Evolutionary conservation across 1,139 yeast species (phyloP).

Genomic region (Lodderomyces orthopsilosis): DNA sequence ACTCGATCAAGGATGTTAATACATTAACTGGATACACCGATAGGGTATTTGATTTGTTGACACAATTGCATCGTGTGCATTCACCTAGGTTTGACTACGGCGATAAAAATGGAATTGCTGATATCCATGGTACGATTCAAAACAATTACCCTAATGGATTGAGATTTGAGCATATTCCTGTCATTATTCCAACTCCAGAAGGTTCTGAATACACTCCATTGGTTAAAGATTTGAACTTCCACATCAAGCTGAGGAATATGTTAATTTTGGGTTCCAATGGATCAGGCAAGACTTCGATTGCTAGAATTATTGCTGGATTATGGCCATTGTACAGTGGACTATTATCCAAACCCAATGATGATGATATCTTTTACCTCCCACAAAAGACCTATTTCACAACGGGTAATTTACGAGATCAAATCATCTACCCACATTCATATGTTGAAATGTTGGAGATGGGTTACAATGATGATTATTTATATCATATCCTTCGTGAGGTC

Average conservation of each 20-base stretch:
- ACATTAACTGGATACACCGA: slow-evolving; percentile 90
- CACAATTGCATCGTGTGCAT: slow-evolving; percentile 80
- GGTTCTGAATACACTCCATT: slow-evolving; percentile 58
- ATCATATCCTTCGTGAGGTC: slow-evolving; percentile 69
- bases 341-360: slow-evolving; percentile 73
- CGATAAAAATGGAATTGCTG: slow-evolving; percentile 46
- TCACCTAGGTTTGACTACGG: slow-evolving; percentile 67
- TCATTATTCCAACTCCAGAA: slow-evolving; percentile 67
- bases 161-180: slow-evolving; percentile 78
- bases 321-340: slow-evolving; percentile 91
- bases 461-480: slow-evolving; percentile 64
- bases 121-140: slow-evolving; percentile 80
- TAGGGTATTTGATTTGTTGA: slow-evolving; percentile 71
- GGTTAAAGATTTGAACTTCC: slow-evolving; percentile 58
- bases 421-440: slow-evolving; percentile 80
- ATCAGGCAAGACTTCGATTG: slow-evolving; percentile 84
- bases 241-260: slow-evolving; percentile 66
- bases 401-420: slow-evolving; percentile 84
- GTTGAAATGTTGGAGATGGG: slow-evolving; percentile 77
- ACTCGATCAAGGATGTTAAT: slow-evolving; percentile 89
- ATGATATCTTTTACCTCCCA: slow-evolving; percentile 72
- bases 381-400: slow-evolving; percentile 77
- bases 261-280: slow-evolving; percentile 87
- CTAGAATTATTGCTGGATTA: slow-evolving; percentile 79
- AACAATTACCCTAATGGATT: slow-evolving; percentile 68